Evolutionary conservation across 2,329 filamentous ascomycete genomes (phyloP).

Genomic region (Calonectria fujianensis): DNA sequence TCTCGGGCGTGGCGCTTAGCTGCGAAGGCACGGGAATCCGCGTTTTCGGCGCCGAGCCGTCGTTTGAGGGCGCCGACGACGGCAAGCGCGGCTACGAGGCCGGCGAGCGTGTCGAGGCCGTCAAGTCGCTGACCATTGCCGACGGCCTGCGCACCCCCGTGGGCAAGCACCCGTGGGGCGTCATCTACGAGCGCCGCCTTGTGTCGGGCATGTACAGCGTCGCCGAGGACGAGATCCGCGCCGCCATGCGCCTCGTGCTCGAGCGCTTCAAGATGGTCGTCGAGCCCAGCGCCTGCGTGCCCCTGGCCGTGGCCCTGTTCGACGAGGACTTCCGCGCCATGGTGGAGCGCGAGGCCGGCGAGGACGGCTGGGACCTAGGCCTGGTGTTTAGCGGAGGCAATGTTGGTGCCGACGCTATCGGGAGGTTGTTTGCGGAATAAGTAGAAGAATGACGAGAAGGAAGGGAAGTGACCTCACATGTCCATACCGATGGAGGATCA

Average conservation of each 20-base stretch:
- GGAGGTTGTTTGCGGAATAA: constrained; percentile 66
- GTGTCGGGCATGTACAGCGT: constrained; percentile 84
- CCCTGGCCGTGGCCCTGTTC: constrained; percentile 86
- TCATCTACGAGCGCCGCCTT: constrained; percentile 83
- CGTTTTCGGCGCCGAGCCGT: constrained; percentile 93
- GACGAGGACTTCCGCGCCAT: constrained; percentile 87
- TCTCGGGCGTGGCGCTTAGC: constrained; percentile 87
- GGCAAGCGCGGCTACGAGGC: constrained; percentile 80
- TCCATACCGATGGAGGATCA: not conserved
- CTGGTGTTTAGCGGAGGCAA: constrained; percentile 78
- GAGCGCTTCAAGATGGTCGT: constrained; percentile 94
- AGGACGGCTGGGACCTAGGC: constrained; percentile 83
- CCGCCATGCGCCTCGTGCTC: constrained; percentile 84
- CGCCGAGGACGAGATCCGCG: constrained; percentile 86
- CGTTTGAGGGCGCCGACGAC: constrained; percentile 89
- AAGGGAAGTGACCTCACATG: not conserved
- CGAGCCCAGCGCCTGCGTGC: constrained; percentile 91
- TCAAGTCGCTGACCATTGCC: constrained; percentile 87
- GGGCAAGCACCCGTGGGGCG: constrained; percentile 82
- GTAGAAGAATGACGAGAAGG: constrained; percentile 6
- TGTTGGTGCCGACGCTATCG: constrained; percentile 72
- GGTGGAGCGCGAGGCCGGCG: constrained; percentile 82
- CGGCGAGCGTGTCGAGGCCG: constrained; percentile 78
- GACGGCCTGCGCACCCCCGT: constrained; percentile 92
- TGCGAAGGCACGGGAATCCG: constrained; percentile 81